These are phyloP conservation scores for Cicer judaicum DNA, from an alignment of 306 rosid genomes.

Conservation along the genomic window DNA sequence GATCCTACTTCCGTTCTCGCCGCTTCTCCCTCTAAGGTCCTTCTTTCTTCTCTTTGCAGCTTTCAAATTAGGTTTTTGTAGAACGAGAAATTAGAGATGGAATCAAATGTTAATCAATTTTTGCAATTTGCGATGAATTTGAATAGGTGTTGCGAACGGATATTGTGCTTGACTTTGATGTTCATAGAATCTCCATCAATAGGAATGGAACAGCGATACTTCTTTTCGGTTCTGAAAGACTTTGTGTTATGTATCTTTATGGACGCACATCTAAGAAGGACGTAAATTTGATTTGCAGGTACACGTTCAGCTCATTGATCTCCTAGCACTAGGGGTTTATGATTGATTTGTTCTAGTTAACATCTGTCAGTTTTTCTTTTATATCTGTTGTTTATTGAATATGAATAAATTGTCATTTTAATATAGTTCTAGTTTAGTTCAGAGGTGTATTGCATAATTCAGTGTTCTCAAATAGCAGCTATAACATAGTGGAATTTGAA, in stretches of 20 bases:
- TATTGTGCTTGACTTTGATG: constrained; percentile 55
- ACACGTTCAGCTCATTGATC: neutral
- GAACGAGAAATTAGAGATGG: neutral
- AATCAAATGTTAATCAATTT: neutral
- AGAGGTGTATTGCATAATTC: constrained; percentile 10
- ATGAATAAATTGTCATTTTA: neutral
- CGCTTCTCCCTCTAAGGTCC: constrained; percentile 81
- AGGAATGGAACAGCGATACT: constrained; percentile 75
- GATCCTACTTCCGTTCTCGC: constrained; percentile 78
- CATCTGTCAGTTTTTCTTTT: neutral
- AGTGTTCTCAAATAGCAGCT: too few relatives aligned
- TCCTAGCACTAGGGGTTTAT: constrained; percentile 51
- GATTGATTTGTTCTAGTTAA: constrained; percentile 48
- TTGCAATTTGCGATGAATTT: constrained; percentile 34
- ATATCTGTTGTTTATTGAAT: neutral
- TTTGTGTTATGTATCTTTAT: constrained; percentile 77
- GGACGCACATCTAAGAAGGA: constrained; percentile 68
- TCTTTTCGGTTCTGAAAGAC: constrained; percentile 67
- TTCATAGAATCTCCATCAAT: constrained; percentile 74
- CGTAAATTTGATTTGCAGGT: constrained; percentile 78
- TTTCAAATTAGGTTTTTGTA: constrained; percentile 33
- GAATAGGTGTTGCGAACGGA: constrained; percentile 77
- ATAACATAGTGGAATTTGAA: too few relatives aligned
- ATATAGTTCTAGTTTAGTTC: constrained; percentile 25
- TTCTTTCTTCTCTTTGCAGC: neutral